Evolutionary conservation across 768 basidiomycete species (phyloP).

Genomic region (Podaxis rugospora): DNA sequence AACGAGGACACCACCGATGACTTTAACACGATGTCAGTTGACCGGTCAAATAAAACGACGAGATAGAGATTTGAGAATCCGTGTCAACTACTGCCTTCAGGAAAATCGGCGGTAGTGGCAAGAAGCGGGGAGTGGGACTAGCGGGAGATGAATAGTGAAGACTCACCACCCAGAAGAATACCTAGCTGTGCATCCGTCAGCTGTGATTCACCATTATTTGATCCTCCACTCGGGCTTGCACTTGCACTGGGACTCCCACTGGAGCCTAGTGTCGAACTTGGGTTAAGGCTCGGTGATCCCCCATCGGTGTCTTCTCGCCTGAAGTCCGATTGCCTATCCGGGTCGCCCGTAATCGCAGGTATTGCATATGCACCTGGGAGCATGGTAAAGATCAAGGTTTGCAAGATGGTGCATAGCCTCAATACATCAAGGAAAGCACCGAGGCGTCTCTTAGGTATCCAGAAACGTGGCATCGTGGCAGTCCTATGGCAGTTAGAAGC

Average conservation of each 20-base stretch:
- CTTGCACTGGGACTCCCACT: neutral
- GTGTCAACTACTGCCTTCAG: neutral
- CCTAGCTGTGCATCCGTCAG: neutral
- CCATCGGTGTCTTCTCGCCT: neutral
- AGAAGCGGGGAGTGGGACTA: neutral
- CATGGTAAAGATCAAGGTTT: neutral
- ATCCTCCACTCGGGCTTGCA: neutral
- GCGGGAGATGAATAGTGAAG: neutral
- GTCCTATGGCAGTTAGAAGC: too few relatives aligned
- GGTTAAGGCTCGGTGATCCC: neutral
- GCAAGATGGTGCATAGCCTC: neutral
- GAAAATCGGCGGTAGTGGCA: neutral
- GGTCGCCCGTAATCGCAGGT: neutral
- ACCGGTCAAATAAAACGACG: neutral
- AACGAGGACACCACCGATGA: neutral
- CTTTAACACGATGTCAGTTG: neutral
- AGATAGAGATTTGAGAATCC: neutral
- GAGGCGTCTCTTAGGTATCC: neutral
- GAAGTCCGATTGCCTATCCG: neutral
- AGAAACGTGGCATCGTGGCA: too few relatives aligned
- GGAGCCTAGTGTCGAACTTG: neutral
- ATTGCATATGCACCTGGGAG: neutral
- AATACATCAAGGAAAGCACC: neutral
- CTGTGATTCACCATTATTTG: neutral
- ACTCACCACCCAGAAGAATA: constrained; percentile 4